These are phyloP conservation scores for Cucurbita argyrosperma DNA, from an alignment of 306 rosid genomes.

Conservation along the genomic window DNA sequence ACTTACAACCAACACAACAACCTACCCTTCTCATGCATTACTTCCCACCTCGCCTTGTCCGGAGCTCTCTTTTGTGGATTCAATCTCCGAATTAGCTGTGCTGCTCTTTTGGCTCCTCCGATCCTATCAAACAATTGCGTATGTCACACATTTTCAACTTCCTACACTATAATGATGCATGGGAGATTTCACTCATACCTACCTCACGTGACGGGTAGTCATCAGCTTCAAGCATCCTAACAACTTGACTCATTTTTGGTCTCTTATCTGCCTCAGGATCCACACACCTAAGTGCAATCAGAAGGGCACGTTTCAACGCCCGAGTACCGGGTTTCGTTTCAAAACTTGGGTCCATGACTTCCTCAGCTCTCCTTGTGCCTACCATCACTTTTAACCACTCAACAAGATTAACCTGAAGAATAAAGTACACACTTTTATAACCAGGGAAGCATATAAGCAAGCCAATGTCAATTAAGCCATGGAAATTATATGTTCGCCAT, in stretches of 20 bases:
- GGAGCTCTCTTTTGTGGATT: constrained; percentile 41
- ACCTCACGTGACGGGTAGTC: constrained; percentile 83
- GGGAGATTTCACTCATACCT: constrained; percentile 23
- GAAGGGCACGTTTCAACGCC: constrained; percentile 65
- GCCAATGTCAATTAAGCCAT: neutral
- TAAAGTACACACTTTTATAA: neutral
- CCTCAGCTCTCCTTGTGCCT: constrained; percentile 82
- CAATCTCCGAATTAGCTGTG: constrained; percentile 49
- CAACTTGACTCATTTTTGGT: constrained; percentile 93
- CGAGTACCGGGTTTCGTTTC: constrained; percentile 71
- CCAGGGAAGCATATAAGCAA: neutral
- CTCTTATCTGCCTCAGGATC: constrained; percentile 79
- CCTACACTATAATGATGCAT: neutral
- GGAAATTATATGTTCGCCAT: neutral
- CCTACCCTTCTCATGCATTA: neutral
- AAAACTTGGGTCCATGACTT: constrained; percentile 61
- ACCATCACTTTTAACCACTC: constrained; percentile 98
- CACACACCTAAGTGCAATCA: constrained; percentile 79
- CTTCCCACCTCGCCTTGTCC: constrained; percentile 26
- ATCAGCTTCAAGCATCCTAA: constrained; percentile 82
- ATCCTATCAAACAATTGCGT: neutral
- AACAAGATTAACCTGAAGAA: constrained; percentile 79
- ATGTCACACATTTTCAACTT: neutral
- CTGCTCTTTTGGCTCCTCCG: too few relatives aligned
- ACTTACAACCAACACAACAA: too few relatives aligned